phyloP scores from a whole-genome alignment of 106 monocot species.

The Cymbidium sinense region DNA sequence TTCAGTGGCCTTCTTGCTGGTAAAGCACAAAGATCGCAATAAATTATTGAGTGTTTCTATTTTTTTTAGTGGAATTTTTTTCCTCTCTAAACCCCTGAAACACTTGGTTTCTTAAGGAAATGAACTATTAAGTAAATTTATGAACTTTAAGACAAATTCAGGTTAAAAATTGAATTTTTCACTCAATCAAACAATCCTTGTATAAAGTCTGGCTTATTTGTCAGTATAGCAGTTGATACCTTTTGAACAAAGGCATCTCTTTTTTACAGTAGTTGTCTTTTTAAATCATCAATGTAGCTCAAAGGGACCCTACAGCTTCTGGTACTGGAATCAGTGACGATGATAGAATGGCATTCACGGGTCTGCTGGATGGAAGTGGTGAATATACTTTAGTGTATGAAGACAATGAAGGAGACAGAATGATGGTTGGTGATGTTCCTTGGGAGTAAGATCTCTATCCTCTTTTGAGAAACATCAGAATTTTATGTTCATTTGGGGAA shows the following conservation, averaged over 20 bases:
- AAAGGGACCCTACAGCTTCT: constrained; percentile 32
- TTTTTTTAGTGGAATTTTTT: neutral
- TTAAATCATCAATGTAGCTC: constrained; percentile 25
- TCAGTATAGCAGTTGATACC: neutral
- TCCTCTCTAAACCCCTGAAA: neutral
- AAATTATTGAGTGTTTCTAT: neutral
- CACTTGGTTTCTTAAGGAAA: neutral
- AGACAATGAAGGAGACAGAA: constrained; percentile 75
- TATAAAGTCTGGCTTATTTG: neutral
- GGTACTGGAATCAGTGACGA: constrained; percentile 7
- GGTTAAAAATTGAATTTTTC: no score
- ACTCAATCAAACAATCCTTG: no score
- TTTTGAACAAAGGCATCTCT: neutral
- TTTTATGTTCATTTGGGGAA: neutral
- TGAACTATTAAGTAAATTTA: neutral
- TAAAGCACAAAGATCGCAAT: neutral
- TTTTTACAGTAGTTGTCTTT: neutral
- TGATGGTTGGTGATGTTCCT: constrained; percentile 86
- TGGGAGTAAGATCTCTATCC: constrained; percentile 55
- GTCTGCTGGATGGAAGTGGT: constrained; percentile 63
- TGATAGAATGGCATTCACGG: constrained; percentile 30
- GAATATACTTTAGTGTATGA: constrained; percentile 83
- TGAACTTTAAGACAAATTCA: neutral
- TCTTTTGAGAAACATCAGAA: neutral
- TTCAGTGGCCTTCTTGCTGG: constrained; percentile 56